phyloP scores from a whole-genome alignment of 768 basidiomycete species.

The Atractiella rhizophila region DNA sequence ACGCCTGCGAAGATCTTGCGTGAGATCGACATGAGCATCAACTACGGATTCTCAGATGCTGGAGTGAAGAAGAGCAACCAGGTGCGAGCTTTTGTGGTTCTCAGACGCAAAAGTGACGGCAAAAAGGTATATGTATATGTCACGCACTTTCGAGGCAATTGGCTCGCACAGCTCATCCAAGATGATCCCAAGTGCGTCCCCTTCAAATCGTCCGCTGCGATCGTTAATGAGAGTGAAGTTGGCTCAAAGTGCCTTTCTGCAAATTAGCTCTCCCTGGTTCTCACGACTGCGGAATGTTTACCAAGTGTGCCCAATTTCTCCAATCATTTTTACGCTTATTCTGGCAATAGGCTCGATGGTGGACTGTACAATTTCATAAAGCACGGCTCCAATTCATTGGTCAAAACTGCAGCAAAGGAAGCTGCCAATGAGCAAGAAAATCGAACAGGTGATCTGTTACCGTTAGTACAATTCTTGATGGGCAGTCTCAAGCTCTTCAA shows the following conservation, averaged over 20 bases:
- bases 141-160: not conserved
- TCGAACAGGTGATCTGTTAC: too few relatives aligned
- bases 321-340: not conserved
- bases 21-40: not conserved
- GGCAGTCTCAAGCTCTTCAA: not conserved
- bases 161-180: not conserved
- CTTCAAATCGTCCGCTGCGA: too few relatives aligned
- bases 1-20: not conserved
- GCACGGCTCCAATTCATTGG: not conserved
- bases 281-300: constrained; percentile 4
- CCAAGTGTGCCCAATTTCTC: not conserved
- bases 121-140: constrained; percentile 3
- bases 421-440: too few relatives aligned
- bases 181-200: too few relatives aligned
- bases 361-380: constrained; percentile 1
- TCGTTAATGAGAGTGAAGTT: too few relatives aligned
- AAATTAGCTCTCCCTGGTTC: not conserved
- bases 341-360: not conserved
- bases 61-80: not conserved
- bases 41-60: constrained; percentile 2
- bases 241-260: not conserved
- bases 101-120: too few relatives aligned
- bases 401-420: not conserved
- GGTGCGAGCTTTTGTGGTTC: not conserved
- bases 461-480: not conserved